A percentile compares a stretch with the other conserved stretches of the same genome.
These are phyloP conservation scores for Trichomonascus vanleenenianus DNA, from an alignment of 805 yeast genomes.

Conservation along the genomic window DNA sequence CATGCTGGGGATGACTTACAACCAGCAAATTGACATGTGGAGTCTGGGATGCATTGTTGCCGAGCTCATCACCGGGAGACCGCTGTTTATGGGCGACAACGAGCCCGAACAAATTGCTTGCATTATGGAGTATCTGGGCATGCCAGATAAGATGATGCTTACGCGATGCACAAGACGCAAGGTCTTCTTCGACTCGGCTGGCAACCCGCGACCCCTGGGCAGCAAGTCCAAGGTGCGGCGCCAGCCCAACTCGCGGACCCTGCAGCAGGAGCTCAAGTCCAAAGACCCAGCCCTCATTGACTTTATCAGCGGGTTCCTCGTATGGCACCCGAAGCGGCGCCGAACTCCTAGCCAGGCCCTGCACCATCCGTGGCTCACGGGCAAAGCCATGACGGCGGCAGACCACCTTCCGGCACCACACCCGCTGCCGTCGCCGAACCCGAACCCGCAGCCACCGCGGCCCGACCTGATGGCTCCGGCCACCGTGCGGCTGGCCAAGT, in stretches of 20 bases:
- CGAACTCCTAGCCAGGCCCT: constrained; percentile 30
- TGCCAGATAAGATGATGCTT: constrained; percentile 51
- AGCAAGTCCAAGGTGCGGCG: constrained; percentile 17
- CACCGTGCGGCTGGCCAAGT: no score
- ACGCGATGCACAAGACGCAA: constrained; percentile 28
- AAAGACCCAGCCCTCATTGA: constrained; percentile 26
- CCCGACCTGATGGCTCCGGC: no score
- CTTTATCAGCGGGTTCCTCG: constrained; percentile 53
- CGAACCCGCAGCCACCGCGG: no score
- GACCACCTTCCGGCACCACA: no score
- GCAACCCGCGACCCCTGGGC: constrained; percentile 25
- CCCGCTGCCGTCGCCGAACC: no score
- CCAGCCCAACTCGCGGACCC: constrained; percentile 19
- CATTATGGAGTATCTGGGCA: constrained; percentile 83
- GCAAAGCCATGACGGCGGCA: constrained; percentile 2
- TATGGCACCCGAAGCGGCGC: constrained; percentile 60
- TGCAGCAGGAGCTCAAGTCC: constrained; percentile 21
- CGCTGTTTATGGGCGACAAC: constrained; percentile 91
- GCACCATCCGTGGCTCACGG: constrained; percentile 29
- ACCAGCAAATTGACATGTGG: constrained; percentile 94
- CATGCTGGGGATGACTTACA: constrained; percentile 81
- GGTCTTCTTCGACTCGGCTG: constrained; percentile 31
- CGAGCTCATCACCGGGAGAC: constrained; percentile 85
- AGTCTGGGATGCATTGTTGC: constrained; percentile 95
- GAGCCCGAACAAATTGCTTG: constrained; percentile 85